Percentiles rank a stretch among this genome's conserved stretches.
Evolutionary conservation across 1,284 basidiomycete genomes (phyloP).

Genomic region (Pseudozyma flocculosa): DNA sequence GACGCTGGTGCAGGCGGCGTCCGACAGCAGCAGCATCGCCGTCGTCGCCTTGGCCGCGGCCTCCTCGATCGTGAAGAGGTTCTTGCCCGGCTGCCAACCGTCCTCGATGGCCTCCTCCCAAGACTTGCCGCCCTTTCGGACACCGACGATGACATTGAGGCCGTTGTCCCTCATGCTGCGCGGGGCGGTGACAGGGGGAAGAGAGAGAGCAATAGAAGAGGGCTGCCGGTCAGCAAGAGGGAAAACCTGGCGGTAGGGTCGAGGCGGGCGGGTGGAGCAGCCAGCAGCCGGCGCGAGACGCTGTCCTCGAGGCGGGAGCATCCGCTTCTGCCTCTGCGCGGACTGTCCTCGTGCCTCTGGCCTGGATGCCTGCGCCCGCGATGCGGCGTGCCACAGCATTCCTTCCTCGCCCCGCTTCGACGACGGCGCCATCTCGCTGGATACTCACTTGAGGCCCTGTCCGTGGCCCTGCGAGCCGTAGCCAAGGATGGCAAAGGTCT

Average conservation of each 20-base stretch:
- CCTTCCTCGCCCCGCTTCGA: too few species aligned
- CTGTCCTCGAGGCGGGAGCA: too few species aligned
- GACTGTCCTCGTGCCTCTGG: too few species aligned
- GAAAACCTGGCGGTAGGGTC: too few species aligned
- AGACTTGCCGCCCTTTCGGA: conserved; percentile 91
- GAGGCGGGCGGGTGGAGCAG: too few species aligned
- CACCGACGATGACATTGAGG: conserved; percentile 97
- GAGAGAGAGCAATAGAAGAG: not conserved
- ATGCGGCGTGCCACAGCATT: too few species aligned
- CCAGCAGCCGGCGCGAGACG: too few species aligned
- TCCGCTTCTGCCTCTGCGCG: too few species aligned
- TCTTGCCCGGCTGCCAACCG: conserved; percentile 98
- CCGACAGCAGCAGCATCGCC: conserved; percentile 99
- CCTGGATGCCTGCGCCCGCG: too few species aligned
- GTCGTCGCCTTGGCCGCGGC: conserved; percentile 94
- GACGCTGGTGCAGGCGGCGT: conserved; percentile 94
- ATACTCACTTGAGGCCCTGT: conserved; percentile 78
- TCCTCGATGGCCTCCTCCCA: conserved; percentile 96
- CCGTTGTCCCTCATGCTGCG: conserved; percentile 87
- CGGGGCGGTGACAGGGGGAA: not conserved
- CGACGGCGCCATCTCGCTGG: too few species aligned
- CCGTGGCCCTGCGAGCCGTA: conserved; percentile 97
- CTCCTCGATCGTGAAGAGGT: conserved; percentile 96
- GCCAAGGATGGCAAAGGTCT: conserved; percentile 88
- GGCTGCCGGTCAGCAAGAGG: conserved; percentile 1